Conservation (phyloP, 2,329 filamentous ascomycete species). For the Apiospora aurea region DNA sequence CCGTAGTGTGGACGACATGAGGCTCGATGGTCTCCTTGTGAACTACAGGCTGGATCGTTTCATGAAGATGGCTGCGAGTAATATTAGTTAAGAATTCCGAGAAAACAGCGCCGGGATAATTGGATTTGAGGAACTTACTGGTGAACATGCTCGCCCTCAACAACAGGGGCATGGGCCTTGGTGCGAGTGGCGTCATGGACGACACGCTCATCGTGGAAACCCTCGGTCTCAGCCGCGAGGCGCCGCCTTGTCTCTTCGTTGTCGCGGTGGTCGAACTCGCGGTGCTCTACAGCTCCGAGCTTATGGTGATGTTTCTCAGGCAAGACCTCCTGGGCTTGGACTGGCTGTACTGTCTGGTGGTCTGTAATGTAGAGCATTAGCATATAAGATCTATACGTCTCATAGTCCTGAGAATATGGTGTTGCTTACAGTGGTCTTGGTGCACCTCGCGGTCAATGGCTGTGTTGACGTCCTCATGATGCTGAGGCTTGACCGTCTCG, state of each 20-base stretch:
- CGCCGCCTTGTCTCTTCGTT: constrained; percentile 52
- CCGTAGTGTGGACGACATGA: constrained; percentile 73
- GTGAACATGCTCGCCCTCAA: constrained; percentile 69
- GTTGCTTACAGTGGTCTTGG: constrained; percentile 64
- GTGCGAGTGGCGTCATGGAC: constrained; percentile 57
- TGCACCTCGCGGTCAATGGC: constrained; percentile 74
- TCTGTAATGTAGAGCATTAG: constrained; percentile 37
- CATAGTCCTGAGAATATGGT: not conserved
- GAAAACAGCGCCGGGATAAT: too few species aligned
- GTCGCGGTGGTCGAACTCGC: constrained; percentile 67
- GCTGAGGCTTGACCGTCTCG: constrained; percentile 65
- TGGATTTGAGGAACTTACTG: constrained; percentile 44
- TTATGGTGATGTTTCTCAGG: constrained; percentile 71
- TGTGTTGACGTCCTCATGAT: constrained; percentile 67
- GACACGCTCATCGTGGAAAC: constrained; percentile 59
- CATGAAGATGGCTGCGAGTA: constrained; percentile 57
- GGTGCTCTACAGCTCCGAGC: constrained; percentile 64
- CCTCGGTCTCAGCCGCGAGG: constrained; percentile 59
- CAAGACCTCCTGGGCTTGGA: constrained; percentile 46
- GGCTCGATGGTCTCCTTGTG: constrained; percentile 74
- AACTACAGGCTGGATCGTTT: constrained; percentile 74
- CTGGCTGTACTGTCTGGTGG: constrained; percentile 73
- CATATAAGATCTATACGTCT: not conserved
- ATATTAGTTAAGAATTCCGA: not conserved
- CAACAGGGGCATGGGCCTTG: constrained; percentile 52